phyloP scores from a whole-genome alignment of 164 flowering plant genomes.

The Tetracentron sinense region DNA sequence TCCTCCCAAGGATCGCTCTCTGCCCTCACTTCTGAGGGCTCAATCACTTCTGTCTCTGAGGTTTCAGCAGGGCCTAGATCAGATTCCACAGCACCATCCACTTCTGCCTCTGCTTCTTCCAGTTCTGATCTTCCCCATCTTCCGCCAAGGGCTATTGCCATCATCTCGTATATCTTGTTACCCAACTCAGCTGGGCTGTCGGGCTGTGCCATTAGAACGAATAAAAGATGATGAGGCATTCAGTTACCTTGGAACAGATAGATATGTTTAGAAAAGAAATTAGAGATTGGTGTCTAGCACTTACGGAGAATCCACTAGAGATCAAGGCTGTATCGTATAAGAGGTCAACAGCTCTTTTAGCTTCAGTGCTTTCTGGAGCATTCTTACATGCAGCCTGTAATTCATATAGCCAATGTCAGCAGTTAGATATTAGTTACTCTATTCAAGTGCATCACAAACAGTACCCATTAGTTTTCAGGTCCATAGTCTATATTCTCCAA shows the following conservation, averaged over 20 bases:
- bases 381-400: conserved; percentile 94
- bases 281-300: conserved; percentile 4
- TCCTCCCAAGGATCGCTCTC: conserved; percentile 74
- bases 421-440: neutral
- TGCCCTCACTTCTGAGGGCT: conserved; percentile 76
- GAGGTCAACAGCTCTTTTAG: conserved; percentile 80
- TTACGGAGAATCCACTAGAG: conserved; percentile 91
- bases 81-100: conserved; percentile 21
- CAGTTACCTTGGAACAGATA: neutral
- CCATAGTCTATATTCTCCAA: neutral
- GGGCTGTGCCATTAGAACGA: conserved; percentile 45
- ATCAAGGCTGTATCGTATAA: conserved; percentile 89
- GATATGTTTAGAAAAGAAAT: neutral
- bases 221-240: neutral
- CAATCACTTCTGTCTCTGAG: conserved; percentile 53
- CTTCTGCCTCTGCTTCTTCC: conserved; percentile 29
- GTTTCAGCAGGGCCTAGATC: conserved; percentile 23
- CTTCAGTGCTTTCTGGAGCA: conserved; percentile 74
- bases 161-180: conserved; percentile 91
- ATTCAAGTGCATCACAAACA: no score
- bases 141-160: conserved; percentile 93
- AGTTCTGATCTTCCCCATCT: conserved; percentile 82
- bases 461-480: neutral
- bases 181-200: conserved; percentile 98
- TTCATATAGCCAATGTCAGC: neutral